Percentiles rank a stretch among this genome's conserved stretches.
These are phyloP conservation scores for Geosmithia morbida DNA, from an alignment of 2,329 filamentous ascomycete genomes.

Conservation along the genomic window DNA sequence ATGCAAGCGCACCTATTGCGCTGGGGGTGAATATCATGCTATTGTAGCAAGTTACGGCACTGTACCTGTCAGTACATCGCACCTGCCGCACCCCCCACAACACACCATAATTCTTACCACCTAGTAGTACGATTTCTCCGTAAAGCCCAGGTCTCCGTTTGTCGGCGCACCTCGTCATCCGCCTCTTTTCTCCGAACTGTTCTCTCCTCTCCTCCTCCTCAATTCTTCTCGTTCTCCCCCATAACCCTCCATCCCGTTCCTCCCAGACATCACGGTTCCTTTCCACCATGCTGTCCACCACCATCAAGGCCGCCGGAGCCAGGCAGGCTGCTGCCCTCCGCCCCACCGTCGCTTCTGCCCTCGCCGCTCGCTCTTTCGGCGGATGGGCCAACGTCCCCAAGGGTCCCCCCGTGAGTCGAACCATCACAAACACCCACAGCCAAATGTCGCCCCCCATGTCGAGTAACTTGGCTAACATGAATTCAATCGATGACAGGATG, in stretches of 20 bases:
- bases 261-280: conserved; percentile 2
- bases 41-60: background rate
- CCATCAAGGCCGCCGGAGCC: conserved; percentile 33
- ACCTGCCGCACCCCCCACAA: background rate
- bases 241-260: background rate
- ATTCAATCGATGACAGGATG: conserved; percentile 15
- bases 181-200: background rate
- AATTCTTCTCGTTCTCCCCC: background rate
- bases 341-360: conserved; percentile 20
- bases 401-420: conserved; percentile 68
- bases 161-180: background rate
- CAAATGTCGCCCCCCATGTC: conserved; percentile 1
- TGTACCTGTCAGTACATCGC: background rate
- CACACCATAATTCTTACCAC: background rate
- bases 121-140: background rate
- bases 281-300: conserved; percentile 35
- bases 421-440: background rate
- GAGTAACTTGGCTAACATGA: background rate
- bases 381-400: conserved; percentile 86
- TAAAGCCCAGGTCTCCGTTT: background rate
- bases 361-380: conserved; percentile 46
- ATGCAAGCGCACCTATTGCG: background rate
- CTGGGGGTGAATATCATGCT: background rate
- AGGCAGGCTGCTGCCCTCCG: conserved; percentile 30
- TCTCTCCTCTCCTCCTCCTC: background rate